Conservation (phyloP, 2,329 filamentous ascomycete genomes). For the Achaetomium macrosporum region DNA sequence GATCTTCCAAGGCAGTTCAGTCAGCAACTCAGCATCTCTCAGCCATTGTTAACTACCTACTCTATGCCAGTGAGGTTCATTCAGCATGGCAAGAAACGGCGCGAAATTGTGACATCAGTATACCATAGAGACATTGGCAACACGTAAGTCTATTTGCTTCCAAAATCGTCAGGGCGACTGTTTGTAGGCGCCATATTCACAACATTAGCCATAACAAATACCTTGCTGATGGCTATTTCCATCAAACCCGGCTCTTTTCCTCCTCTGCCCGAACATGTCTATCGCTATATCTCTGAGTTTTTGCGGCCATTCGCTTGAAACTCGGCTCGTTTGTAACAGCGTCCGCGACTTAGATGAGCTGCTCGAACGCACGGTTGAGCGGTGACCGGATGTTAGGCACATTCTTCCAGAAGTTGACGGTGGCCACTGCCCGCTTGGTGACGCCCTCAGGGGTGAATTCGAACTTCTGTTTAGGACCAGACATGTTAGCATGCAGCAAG, state of each 20-base stretch:
- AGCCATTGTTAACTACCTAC: neutral
- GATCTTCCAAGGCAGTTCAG: neutral
- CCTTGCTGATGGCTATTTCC: constrained; percentile 6
- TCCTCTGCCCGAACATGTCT: constrained; percentile 7
- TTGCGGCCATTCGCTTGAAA: neutral
- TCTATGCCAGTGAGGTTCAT: neutral
- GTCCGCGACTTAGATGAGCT: constrained; percentile 70
- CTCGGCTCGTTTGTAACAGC: neutral
- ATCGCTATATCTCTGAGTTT: constrained; percentile 10
- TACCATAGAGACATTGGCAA: neutral
- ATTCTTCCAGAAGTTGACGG: constrained; percentile 96
- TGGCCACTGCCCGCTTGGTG: constrained; percentile 86
- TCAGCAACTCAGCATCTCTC: too few relatives aligned
- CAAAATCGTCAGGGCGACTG: constrained; percentile 1
- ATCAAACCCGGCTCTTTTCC: constrained; percentile 1
- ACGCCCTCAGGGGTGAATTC: constrained; percentile 98
- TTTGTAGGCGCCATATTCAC: constrained; percentile 9
- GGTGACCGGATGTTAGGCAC: constrained; percentile 85
- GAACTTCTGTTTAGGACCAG: constrained; percentile 68
- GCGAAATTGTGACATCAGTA: neutral
- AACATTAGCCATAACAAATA: constrained; percentile 5
- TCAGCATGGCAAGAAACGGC: neutral
- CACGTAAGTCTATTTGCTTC: constrained; percentile 14
- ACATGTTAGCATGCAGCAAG: constrained; percentile 16
- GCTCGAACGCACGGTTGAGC: constrained; percentile 95